Base-by-base conservation (phyloP, 2,329 filamentous ascomycete species). In the Cladosporium sp. region DNA sequence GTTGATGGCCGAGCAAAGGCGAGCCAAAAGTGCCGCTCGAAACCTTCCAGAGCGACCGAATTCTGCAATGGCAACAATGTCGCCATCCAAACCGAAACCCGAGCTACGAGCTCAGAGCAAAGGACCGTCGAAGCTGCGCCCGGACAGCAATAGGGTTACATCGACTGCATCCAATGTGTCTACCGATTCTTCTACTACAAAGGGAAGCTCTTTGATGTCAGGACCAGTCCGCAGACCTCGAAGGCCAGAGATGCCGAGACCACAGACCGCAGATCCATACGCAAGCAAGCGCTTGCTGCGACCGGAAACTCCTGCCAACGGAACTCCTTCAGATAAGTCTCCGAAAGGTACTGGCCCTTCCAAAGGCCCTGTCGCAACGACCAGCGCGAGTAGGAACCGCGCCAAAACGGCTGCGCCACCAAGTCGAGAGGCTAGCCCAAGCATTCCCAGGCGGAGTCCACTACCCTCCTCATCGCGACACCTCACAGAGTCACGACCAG, bases 1-100 rank as follows among this genome's bases (percentile, higher is more conserved):
- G 67, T 81, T 90, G 3, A 92, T 97, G 80, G 92, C 91, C 5
- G 69, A 72, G 54, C 66, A 71, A 59, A 88, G 93, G 70, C 92
- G 91, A 75, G 90, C 78, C 60, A 82, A 80, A 51, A 68, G 76
- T 56, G 75, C 74, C 43, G 75, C 74, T 40, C 75, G 76, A 63
- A 71, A 72, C 59, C 70, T 79, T 49, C 78, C 79, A 20, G 78
- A 82, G 50, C 77, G 82, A 17, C 82, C 83, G n/a, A 82, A 76
- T 66, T 84, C 83, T 61, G 82, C 82, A 51, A 82, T 82, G 67
- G 80, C 82, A 30, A 74, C 74, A 43, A 79, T 83, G 62, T 75
- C 81, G 40, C 76, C 80, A 20, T 72, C 72, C 7, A 78, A 78
- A 63, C 71, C 74, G 42, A 74, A 68, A 42, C 59, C 66, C 4